Conservation (phyloP, 192 early-diverging fungal genomes). For the Umbelopsis isabellina region DNA sequence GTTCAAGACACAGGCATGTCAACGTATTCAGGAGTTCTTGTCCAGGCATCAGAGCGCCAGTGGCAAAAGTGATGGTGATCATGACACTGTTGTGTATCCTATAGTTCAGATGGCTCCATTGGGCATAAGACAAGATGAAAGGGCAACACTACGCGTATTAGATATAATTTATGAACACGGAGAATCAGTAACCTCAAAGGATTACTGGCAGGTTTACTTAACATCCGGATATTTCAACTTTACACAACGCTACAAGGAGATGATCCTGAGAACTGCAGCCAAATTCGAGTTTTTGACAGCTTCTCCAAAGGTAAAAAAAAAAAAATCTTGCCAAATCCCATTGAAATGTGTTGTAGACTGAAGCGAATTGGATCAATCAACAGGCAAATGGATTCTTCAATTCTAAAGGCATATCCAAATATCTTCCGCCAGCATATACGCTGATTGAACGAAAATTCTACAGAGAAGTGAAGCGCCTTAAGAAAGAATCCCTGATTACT, state of each 20-base stretch:
- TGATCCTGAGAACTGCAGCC: constrained; percentile 61
- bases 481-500: constrained; percentile 54
- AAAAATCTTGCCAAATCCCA: neutral
- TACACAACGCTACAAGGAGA: constrained; percentile 63
- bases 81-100: constrained; percentile 77
- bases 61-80: constrained; percentile 14
- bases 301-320: constrained; percentile 76
- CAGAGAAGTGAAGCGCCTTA: constrained; percentile 43
- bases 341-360: neutral
- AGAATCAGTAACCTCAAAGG: constrained; percentile 21
- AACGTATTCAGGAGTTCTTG: constrained; percentile 56
- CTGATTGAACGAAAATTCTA: constrained; percentile 78
- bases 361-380: neutral
- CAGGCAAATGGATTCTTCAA: constrained; percentile 93
- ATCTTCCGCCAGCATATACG: constrained; percentile 91
- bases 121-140: constrained; percentile 79
- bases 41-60: constrained; percentile 31
- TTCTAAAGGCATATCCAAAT: constrained; percentile 82
- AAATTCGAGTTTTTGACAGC: constrained; percentile 78
- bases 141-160: constrained; percentile 65
- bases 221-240: constrained; percentile 97
- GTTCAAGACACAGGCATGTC: constrained; percentile 60
- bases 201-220: constrained; percentile 66
- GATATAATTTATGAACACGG: constrained; percentile 46
- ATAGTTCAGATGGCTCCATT: constrained; percentile 88